phyloP scores from a whole-genome alignment of 306 rosid genomes.

The Rosa rugosa region DNA sequence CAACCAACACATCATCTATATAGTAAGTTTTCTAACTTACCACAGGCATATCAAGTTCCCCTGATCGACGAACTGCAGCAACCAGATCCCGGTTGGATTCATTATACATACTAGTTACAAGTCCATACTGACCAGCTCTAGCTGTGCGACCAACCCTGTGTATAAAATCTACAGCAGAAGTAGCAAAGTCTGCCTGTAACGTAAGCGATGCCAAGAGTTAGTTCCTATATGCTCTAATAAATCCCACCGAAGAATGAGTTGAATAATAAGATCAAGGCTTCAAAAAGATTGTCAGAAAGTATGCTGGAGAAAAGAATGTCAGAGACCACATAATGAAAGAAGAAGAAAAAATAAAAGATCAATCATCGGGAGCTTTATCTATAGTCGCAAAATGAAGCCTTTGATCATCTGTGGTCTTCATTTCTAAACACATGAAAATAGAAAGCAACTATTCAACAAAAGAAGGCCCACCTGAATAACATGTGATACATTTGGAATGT shows the following conservation, averaged over 20 bases:
- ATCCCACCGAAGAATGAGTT: not conserved
- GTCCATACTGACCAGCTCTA: constrained; percentile 92
- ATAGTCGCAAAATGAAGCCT: not conserved
- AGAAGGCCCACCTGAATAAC: constrained; percentile 72
- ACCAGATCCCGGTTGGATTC: constrained; percentile 82
- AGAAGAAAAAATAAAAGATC: not conserved
- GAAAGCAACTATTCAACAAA: not conserved
- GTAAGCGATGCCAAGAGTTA: constrained; percentile 26
- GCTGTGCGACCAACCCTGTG: constrained; percentile 93
- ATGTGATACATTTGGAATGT: constrained; percentile 83
- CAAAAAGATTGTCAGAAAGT: not conserved
- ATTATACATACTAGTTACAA: constrained; percentile 76
- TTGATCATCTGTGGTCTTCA: not conserved
- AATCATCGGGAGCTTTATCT: not conserved
- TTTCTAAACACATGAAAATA: not conserved
- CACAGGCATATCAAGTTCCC: constrained; percentile 72
- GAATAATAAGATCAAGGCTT: not conserved
- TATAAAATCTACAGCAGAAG: constrained; percentile 90
- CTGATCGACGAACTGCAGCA: constrained; percentile 72
- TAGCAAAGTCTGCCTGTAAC: constrained; percentile 88
- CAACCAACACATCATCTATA: not conserved
- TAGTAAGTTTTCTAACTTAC: constrained; percentile 39
- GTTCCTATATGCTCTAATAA: constrained; percentile 11
- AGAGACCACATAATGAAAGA: not conserved
- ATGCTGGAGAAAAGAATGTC: not conserved